Conservation (phyloP, 2,329 filamentous ascomycete genomes). For the Venturia oleaginea region DNA sequence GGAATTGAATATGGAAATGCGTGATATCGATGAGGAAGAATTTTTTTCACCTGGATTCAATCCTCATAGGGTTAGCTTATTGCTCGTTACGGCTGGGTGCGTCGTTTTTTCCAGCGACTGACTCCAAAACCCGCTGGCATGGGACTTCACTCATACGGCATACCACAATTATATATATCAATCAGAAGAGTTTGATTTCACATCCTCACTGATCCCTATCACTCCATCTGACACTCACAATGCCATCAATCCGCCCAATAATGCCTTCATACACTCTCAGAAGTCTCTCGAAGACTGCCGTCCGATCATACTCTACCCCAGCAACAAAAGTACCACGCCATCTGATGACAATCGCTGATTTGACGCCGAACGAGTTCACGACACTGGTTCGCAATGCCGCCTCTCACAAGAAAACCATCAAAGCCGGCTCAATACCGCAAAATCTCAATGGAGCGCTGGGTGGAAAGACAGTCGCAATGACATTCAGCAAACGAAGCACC, state of each 20-base stretch:
- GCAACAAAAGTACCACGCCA: slow-evolving; percentile 55
- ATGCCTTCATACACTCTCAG: slow-evolving; percentile 20
- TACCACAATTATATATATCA: background rate
- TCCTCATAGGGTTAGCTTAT: background rate
- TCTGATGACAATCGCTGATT: slow-evolving; percentile 82
- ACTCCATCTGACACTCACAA: slow-evolving; percentile 16
- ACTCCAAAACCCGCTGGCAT: background rate
- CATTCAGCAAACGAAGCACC: slow-evolving; percentile 94
- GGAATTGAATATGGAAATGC: background rate
- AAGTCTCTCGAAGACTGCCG: slow-evolving; percentile 23
- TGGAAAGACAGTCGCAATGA: slow-evolving; percentile 81
- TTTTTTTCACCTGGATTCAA: background rate
- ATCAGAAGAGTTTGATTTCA: background rate
- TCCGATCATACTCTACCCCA: slow-evolving; percentile 12
- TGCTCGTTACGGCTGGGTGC: background rate
- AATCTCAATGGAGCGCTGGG: slow-evolving; percentile 54
- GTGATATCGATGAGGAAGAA: background rate
- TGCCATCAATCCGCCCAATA: slow-evolving; percentile 25
- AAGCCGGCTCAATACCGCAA: slow-evolving; percentile 53
- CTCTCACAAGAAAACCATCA: slow-evolving; percentile 66
- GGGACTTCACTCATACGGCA: background rate
- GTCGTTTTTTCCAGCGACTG: background rate
- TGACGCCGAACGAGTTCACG: slow-evolving; percentile 69
- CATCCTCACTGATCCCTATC: background rate
- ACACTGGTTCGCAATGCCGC: slow-evolving; percentile 76